Conservation (phyloP, 2,329 filamentous ascomycete genomes). For the Salinomyces thailandicus region DNA sequence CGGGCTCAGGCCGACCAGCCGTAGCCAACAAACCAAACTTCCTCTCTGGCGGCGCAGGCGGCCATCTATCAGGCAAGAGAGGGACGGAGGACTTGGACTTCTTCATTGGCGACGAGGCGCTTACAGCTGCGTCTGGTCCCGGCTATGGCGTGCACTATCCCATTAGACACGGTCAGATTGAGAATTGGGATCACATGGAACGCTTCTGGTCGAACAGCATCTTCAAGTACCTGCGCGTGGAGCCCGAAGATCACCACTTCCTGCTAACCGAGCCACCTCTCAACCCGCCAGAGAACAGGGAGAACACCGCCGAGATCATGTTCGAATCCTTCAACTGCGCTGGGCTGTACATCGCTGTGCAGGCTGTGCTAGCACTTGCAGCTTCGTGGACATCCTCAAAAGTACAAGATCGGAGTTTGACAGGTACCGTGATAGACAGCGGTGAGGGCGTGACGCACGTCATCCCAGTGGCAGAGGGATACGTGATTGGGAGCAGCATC, state of each 20-base stretch:
- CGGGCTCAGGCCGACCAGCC: constrained; percentile 77
- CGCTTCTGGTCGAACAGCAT: constrained; percentile 99
- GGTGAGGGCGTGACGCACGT: constrained; percentile 98
- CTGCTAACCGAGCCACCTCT: constrained; percentile 95
- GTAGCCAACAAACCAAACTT: constrained; percentile 94
- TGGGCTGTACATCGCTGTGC: constrained; percentile 95
- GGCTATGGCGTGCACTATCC: constrained; percentile 96
- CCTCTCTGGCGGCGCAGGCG: constrained; percentile 80
- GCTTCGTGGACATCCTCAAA: constrained; percentile 98
- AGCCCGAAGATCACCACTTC: constrained; percentile 98
- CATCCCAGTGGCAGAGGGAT: constrained; percentile 95
- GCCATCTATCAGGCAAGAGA: constrained; percentile 80
- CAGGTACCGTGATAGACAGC: constrained; percentile 95
- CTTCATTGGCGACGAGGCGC: constrained; percentile 95
- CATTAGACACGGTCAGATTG: constrained; percentile 94
- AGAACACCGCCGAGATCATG: constrained; percentile 99
- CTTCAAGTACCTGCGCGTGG: constrained; percentile 97
- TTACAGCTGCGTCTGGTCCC: constrained; percentile 71
- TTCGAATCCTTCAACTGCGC: constrained; percentile 99
- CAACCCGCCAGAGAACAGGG: constrained; percentile 96
- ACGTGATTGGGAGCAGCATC: constrained; percentile 97
- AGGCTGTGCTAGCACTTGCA: constrained; percentile 89
- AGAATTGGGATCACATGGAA: constrained; percentile 99
- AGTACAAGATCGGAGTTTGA: constrained; percentile 89
- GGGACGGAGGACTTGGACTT: constrained; percentile 97